These are phyloP conservation scores for Fusarium chaquense DNA, from an alignment of 2,329 filamentous ascomycete species.

Conservation along the genomic window DNA sequence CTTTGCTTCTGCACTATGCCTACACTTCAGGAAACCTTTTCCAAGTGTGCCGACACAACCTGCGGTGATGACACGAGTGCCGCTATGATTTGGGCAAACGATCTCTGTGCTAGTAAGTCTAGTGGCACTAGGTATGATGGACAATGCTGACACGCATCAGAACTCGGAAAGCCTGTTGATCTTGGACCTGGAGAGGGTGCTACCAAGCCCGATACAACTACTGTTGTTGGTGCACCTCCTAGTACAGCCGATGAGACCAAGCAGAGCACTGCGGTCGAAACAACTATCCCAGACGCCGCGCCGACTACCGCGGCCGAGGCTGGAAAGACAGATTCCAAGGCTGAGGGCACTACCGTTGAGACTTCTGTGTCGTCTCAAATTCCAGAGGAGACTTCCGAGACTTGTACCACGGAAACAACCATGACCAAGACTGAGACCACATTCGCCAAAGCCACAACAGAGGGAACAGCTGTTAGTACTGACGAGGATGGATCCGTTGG, in stretches of 20 bases:
- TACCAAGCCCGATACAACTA: conserved; percentile 15
- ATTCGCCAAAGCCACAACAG: conserved; percentile 8
- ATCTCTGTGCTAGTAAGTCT: conserved; percentile 50
- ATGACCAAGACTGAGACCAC: conserved; percentile 3
- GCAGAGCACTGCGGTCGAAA: conserved; percentile 2
- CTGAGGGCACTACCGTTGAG: not conserved
- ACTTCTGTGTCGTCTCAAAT: not conserved
- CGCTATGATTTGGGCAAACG: conserved; percentile 42
- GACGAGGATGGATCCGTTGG: not conserved
- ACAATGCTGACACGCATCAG: not conserved
- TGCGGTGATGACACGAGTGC: conserved; percentile 14
- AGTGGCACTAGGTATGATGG: accelerated
- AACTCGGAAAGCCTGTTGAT: conserved; percentile 33
- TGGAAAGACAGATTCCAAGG: conserved; percentile 1
- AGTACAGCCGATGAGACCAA: not conserved
- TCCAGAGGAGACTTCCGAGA: not conserved
- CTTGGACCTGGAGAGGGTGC: conserved; percentile 5
- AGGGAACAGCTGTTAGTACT: conserved; percentile 3
- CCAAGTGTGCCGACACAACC: conserved; percentile 39
- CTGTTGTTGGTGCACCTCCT: not conserved
- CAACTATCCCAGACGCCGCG: not conserved
- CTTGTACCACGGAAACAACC: conserved; percentile 2
- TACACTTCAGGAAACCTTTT: conserved; percentile 43
- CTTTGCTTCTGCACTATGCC: conserved; percentile 49
- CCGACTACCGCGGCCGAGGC: not conserved